phyloP scores from a whole-genome alignment of 345 rosid species.

The Erodium maritimum region DNA sequence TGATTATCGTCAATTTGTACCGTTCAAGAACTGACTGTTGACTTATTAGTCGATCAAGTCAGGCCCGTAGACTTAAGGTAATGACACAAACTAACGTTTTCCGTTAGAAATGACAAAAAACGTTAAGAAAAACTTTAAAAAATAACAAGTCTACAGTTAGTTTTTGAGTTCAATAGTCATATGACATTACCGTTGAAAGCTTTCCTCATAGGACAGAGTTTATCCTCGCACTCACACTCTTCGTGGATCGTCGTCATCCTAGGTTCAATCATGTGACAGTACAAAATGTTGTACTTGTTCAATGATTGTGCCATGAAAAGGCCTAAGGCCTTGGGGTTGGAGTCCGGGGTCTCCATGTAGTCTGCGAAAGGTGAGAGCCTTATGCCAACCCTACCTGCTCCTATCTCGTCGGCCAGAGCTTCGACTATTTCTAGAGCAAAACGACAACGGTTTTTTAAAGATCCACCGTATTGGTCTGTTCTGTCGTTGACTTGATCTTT shows the following conservation, averaged over 20 bases:
- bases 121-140: too few species aligned
- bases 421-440: constrained; percentile 52
- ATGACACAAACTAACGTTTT: too few species aligned
- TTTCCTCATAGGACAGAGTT: constrained; percentile 47
- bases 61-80: too few species aligned
- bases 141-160: too few species aligned
- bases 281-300: constrained; percentile 42
- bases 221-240: constrained; percentile 14
- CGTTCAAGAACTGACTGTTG: too few species aligned
- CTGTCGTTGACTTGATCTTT: constrained; percentile 68
- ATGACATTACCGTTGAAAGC: too few species aligned
- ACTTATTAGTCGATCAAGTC: too few species aligned
- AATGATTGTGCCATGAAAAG: constrained; percentile 48
- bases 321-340: constrained; percentile 48
- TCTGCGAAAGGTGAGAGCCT: constrained; percentile 50
- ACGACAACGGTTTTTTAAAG: constrained; percentile 54
- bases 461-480: constrained; percentile 59
- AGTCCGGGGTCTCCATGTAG: constrained; percentile 45
- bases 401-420: constrained; percentile 53
- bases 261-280: constrained; percentile 63
- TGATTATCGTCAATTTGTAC: too few species aligned
- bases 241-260: constrained; percentile 36
- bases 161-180: too few species aligned
- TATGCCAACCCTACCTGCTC: constrained; percentile 57
- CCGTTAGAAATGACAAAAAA: too few species aligned